phyloP scores from a whole-genome alignment of 371 early-diverging fungal genomes.

The Rhizopus sp. region DNA sequence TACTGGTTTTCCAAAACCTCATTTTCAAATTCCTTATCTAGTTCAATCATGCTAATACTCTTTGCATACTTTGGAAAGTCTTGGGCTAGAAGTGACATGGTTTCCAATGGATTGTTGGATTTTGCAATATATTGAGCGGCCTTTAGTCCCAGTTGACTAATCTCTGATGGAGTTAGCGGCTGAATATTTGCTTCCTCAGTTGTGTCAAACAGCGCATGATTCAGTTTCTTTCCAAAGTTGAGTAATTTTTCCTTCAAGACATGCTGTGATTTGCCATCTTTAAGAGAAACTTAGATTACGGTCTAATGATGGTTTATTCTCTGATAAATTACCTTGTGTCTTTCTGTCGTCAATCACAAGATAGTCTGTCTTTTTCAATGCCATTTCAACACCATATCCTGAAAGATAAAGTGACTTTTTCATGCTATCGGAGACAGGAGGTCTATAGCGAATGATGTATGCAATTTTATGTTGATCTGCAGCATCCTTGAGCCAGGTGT shows the following conservation, averaged over 20 bases:
- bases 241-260: conserved; percentile 29
- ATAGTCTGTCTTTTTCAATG: conserved; percentile 93
- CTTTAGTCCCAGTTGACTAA: conserved; percentile 66
- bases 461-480: conserved; percentile 30
- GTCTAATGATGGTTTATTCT: background rate
- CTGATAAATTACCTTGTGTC: conserved; percentile 25
- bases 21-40: conserved; percentile 28
- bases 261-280: background rate
- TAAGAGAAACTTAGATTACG: background rate
- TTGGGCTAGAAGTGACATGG: conserved; percentile 68
- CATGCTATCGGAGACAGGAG: conserved; percentile 23
- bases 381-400: conserved; percentile 93
- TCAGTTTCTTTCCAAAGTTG: conserved; percentile 34
- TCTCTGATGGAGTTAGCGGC: conserved; percentile 60
- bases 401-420: conserved; percentile 55
- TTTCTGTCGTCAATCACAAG: conserved; percentile 90
- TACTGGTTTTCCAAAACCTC: conserved; percentile 43
- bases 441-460: conserved; percentile 59
- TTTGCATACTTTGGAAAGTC: conserved; percentile 88
- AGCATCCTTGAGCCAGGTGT: conserved; percentile 34
- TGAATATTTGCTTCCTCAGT: conserved; percentile 56
- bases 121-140: conserved; percentile 68
- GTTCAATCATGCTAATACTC: conserved; percentile 52
- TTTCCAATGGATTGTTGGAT: conserved; percentile 58
- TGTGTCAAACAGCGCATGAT: conserved; percentile 31